These are phyloP conservation scores for Podospora pseudoanserina DNA, from an alignment of 495 filamentous ascomycete species.

Conservation along the genomic window DNA sequence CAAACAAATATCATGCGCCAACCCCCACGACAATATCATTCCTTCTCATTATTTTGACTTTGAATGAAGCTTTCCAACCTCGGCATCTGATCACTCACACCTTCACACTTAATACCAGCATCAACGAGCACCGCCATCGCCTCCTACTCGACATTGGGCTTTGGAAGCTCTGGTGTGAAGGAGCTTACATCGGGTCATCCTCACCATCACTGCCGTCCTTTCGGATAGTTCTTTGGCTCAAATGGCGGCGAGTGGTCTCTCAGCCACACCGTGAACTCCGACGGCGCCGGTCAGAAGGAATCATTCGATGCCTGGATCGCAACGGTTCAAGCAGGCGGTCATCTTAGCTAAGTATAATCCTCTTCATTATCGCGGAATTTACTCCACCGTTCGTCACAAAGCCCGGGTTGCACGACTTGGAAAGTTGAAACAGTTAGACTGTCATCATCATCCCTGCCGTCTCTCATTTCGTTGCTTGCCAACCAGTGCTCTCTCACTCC, in stretches of 20 bases:
- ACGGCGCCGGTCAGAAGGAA: neutral
- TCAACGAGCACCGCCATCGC: neutral
- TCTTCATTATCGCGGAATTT: neutral
- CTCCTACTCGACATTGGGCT: neutral
- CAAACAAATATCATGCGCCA: neutral
- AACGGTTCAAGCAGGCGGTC: neutral
- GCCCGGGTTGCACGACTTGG: neutral
- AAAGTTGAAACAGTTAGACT: slow-evolving; percentile 11
- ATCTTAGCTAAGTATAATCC: neutral
- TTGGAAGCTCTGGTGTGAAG: neutral
- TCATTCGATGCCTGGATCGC: neutral
- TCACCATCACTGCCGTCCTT: neutral
- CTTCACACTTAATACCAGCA: neutral
- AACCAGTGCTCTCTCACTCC: neutral
- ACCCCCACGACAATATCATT: neutral
- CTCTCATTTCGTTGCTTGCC: neutral
- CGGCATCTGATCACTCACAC: neutral
- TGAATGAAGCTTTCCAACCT: neutral
- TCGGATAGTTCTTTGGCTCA: neutral
- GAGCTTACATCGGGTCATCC: neutral
- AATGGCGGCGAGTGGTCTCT: neutral
- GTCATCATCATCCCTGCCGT: neutral
- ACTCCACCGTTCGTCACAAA: neutral
- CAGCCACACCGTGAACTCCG: slow-evolving; percentile 2
- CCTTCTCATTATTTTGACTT: neutral